Base-by-base conservation (phyloP, 192 early-diverging fungal genomes). In the Gigaspora rosea region DNA sequence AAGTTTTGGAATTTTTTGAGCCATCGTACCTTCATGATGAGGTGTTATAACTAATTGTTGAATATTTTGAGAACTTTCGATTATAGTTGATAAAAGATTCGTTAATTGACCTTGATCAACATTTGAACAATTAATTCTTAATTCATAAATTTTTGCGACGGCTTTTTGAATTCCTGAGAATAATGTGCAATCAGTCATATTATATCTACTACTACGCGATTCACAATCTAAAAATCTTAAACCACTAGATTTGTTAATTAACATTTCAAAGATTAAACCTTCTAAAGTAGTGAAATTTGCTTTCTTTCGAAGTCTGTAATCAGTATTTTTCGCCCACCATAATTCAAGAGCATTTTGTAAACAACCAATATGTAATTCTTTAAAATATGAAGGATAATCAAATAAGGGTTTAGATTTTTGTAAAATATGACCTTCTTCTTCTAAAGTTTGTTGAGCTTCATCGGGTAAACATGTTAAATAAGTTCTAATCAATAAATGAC, bases 341-440 rank as follows among this genome's bases (percentile, higher is more conserved):
- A 50, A 47, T 49, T 5, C 8, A 20, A 69, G 32, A 22, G 66
- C 47, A 1, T 4, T 0, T 69, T 69, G 66, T 69, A 69, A 11
- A 27, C 15, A 5, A 22, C 47, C 66, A 50, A 69, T 50, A 22
- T 49, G 47, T 49, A 69, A 47, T 69, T 69, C 47, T 69, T 69
- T 69, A 22, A 69, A 32, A 50, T 27, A 69, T 13, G 47, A n/a
- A 10, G 66, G 66, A 69, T 69, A 69, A 69, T 69, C 66, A 27
- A 69, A 69, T 69, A 69, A 69, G 3, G 66, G n/a, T 6, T 48
- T 27, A 1, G 8, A 27, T 12, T 18, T 27, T 27, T 10, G 13
- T 9, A 69, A 27, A 15, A 49, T 32, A 22, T 50, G 22, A 32
- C 66, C 66, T 27, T 69, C 66, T 50, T 69, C 48, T 8, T 49